Percentiles rank a stretch among this genome's conserved stretches.
Evolutionary conservation across 495 filamentous ascomycete genomes (phyloP).

Genomic region (Penicillium canariense): DNA sequence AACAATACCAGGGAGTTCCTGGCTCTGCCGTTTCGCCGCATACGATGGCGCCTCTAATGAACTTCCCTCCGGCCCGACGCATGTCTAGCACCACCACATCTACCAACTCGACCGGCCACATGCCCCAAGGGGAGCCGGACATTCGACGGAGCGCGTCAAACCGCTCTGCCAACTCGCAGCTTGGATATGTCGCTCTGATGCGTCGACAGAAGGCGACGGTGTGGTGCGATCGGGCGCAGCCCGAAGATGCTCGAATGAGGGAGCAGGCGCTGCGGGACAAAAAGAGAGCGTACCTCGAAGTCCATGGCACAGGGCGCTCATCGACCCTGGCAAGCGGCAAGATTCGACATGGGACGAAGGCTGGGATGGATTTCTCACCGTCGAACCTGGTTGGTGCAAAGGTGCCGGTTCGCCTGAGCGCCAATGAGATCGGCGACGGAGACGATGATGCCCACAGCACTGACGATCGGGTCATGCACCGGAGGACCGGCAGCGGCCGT

Average conservation of each 20-base stretch:
- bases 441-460: slow-evolving; percentile 63
- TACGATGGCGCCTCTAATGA: slow-evolving; percentile 31
- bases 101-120: slow-evolving; percentile 50
- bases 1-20: slow-evolving; percentile 29
- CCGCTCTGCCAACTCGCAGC: slow-evolving; percentile 53
- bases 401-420: slow-evolving; percentile 87
- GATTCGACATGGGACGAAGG: slow-evolving; percentile 74
- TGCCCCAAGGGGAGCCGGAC: slow-evolving; percentile 51
- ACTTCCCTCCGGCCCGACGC: slow-evolving; percentile 53
- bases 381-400: slow-evolving; percentile 71
- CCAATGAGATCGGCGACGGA: slow-evolving; percentile 87
- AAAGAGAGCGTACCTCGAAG: slow-evolving; percentile 76
- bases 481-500: slow-evolving; percentile 72
- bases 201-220: slow-evolving; percentile 96
- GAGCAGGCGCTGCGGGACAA: slow-evolving; percentile 82
- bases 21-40: slow-evolving; percentile 22
- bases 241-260: slow-evolving; percentile 80
- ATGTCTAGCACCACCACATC: slow-evolving; percentile 75
- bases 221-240: slow-evolving; percentile 94
- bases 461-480: slow-evolving; percentile 58
- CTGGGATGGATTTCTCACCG: slow-evolving; percentile 67
- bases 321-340: slow-evolving; percentile 69
- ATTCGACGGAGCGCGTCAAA: slow-evolving; percentile 76
- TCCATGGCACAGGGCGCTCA: slow-evolving; percentile 57
- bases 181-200: slow-evolving; percentile 89